These are phyloP conservation scores for Citrus unshiu DNA, from an alignment of 345 rosid genomes.

Conservation along the genomic window DNA sequence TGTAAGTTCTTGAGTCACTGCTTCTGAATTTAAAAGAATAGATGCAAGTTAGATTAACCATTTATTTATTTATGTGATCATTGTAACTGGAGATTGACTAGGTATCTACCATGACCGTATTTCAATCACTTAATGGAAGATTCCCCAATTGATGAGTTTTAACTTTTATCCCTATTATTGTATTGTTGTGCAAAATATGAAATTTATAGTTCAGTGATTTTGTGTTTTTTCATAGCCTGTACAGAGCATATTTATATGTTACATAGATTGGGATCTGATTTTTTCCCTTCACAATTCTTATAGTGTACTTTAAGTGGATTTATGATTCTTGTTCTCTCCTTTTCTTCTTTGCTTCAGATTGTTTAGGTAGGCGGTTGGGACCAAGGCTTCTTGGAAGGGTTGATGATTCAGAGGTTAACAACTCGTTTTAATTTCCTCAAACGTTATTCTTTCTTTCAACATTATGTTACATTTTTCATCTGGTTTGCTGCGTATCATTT, in stretches of 20 bases:
- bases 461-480: not conserved
- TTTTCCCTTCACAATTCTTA: not conserved
- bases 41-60: not conserved
- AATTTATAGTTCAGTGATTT: not conserved
- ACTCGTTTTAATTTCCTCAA: constrained; percentile 7
- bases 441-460: not conserved
- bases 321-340: constrained; percentile 13
- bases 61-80: not conserved
- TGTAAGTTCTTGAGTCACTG: not conserved
- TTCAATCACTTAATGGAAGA: not conserved
- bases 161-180: not conserved
- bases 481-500: not conserved
- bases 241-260: not conserved
- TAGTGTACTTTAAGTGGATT: constrained; percentile 13
- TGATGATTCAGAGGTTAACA: constrained; percentile 90
- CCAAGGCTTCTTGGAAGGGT: constrained; percentile 88
- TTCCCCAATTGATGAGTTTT: not conserved
- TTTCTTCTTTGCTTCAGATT: constrained; percentile 53
- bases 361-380: constrained; percentile 98
- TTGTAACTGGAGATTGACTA: constrained; percentile 1
- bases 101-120: not conserved
- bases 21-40: not conserved
- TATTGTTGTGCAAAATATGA: not conserved
- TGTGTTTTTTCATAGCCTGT: not conserved
- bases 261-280: not conserved